Percentiles rank a stretch among this genome's conserved stretches.
Conservation (phyloP, 805 yeast species). For the Wickerhamomyces strasburgensis region DNA sequence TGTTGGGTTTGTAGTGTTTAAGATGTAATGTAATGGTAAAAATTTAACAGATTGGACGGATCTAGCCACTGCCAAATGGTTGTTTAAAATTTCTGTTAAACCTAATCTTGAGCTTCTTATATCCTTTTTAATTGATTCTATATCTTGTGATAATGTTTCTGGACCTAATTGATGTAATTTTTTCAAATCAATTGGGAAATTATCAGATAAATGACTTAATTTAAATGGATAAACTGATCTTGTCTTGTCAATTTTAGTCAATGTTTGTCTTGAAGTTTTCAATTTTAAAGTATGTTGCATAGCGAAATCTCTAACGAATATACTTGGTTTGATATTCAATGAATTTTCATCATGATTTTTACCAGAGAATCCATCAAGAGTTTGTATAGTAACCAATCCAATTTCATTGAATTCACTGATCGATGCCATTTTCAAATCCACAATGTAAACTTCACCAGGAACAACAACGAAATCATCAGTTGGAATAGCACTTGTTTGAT, state of each 20-base stretch:
- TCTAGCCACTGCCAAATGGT: conserved; percentile 68
- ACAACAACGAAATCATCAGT: conserved; percentile 66
- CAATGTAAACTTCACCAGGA: conserved; percentile 81
- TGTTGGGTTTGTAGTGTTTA: conserved; percentile 59
- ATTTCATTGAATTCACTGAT: conserved; percentile 46
- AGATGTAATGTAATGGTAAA: conserved; percentile 62
- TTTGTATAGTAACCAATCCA: conserved; percentile 66
- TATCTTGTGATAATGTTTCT: conserved; percentile 27
- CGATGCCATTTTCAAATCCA: conserved; percentile 81
- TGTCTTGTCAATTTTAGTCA: conserved; percentile 64
- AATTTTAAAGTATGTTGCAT: conserved; percentile 71
- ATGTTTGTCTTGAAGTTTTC: conserved; percentile 64
- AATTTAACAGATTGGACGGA: conserved; percentile 71
- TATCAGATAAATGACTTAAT: conserved; percentile 60
- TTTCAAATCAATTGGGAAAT: conserved; percentile 51
- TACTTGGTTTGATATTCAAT: conserved; percentile 59
- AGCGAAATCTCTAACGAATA: conserved; percentile 84
- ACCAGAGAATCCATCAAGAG: conserved; percentile 60
- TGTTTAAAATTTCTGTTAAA: conserved; percentile 70
- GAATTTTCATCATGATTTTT: conserved; percentile 48
- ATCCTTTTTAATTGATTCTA: conserved; percentile 46
- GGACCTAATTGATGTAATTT: conserved; percentile 28
- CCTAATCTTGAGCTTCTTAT: conserved; percentile 67
- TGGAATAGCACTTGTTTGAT: conserved; percentile 58
- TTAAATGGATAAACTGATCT: conserved; percentile 91